phyloP scores from a whole-genome alignment of 2,329 filamentous ascomycete species.

The Neocatenulostroma microsporum region DNA sequence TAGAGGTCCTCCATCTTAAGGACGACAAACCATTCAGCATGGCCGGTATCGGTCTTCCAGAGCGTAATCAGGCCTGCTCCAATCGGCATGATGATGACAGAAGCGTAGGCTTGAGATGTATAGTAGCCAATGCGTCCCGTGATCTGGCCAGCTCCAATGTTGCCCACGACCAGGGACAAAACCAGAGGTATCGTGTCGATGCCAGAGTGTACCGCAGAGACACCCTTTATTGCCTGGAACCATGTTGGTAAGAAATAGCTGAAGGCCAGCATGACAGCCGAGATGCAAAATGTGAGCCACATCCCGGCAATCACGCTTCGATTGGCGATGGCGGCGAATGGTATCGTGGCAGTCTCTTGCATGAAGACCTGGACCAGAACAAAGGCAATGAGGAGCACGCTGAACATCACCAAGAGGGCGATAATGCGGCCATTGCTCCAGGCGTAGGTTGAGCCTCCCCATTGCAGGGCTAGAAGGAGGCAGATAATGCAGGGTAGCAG shows the following conservation, averaged over 20 bases:
- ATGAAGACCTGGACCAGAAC: slow-evolving; percentile 35
- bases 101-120: slow-evolving; percentile 38
- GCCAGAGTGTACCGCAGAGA: slow-evolving; percentile 37
- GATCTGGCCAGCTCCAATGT: slow-evolving; percentile 30
- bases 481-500: slow-evolving; percentile 36
- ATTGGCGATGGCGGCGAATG: slow-evolving; percentile 36
- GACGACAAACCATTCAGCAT: slow-evolving; percentile 35
- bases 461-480: slow-evolving; percentile 42
- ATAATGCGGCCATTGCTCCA: slow-evolving; percentile 37
- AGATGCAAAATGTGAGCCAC: slow-evolving; percentile 34
- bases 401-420: slow-evolving; percentile 37
- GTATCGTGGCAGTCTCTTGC: slow-evolving; percentile 38
- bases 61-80: slow-evolving; percentile 39
- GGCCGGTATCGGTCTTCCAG: slow-evolving; percentile 30
- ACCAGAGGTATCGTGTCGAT: slow-evolving; percentile 41
- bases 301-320: slow-evolving; percentile 35
- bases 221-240: slow-evolving; percentile 44
- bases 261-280: slow-evolving; percentile 38
- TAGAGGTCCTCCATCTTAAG: no score
- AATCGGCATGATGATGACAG: slow-evolving; percentile 34
- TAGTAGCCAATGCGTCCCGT: slow-evolving; percentile 39
- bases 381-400: slow-evolving; percentile 38
- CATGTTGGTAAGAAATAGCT: slow-evolving; percentile 37
- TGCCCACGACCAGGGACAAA: slow-evolving; percentile 36
- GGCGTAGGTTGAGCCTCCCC: slow-evolving; percentile 40